Conservation (phyloP, 75 land plant species). For the Picea sitchensis region DNA sequence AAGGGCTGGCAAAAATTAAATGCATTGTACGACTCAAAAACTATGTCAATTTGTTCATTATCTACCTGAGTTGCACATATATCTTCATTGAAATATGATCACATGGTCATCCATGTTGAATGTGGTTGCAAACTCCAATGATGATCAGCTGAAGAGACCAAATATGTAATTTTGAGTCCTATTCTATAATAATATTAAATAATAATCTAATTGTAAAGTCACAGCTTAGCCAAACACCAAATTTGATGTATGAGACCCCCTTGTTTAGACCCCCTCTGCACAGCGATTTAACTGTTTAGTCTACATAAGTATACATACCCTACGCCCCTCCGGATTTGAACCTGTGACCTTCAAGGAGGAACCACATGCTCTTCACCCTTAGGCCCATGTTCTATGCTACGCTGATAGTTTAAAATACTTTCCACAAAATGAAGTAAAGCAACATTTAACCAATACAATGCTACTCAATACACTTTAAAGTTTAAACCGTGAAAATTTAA, state of each 20-base stretch:
- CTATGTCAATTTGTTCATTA: neutral
- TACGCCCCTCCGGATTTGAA: no score
- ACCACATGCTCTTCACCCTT: no score
- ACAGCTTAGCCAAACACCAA: no score
- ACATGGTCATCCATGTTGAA: neutral
- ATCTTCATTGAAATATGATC: neutral
- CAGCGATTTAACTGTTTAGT: no score
- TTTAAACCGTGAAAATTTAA: neutral
- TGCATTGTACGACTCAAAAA: neutral
- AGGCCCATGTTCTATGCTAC: no score
- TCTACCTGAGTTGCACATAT: neutral
- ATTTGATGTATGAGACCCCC: no score
- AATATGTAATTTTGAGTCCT: neutral
- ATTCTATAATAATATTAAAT: constrained; percentile 7
- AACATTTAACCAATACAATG: neutral
- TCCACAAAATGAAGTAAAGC: neutral
- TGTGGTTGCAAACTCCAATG: neutral
- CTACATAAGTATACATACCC: no score
- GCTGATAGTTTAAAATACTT: neutral
- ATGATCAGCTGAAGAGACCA: neutral
- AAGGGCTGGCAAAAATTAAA: neutral
- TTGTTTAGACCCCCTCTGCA: no score
- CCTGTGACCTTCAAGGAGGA: no score
- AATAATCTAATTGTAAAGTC: no score
- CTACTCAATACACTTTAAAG: neutral